These are phyloP conservation scores for Kluyveromyces starmeri DNA, from an alignment of 805 yeast species.

Conservation along the genomic window DNA sequence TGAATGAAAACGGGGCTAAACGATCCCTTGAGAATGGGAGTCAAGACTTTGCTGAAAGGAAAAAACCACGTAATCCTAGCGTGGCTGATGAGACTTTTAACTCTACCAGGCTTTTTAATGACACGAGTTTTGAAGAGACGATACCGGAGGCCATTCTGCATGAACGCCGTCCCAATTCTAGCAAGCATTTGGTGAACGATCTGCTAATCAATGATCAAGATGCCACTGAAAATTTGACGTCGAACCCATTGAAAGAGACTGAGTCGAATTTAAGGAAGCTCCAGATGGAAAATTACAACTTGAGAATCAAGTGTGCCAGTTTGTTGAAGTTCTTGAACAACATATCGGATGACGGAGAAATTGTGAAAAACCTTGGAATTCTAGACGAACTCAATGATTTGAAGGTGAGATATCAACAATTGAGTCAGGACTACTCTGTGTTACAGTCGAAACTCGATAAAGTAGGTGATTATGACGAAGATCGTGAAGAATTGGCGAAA, in stretches of 20 bases:
- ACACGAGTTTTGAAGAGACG: constrained; percentile 27
- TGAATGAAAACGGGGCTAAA: constrained; percentile 5
- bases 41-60: constrained; percentile 5
- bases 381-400: constrained; percentile 19
- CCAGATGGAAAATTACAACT: constrained; percentile 21
- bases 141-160: constrained; percentile 17
- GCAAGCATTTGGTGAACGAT: constrained; percentile 15
- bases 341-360: constrained; percentile 20
- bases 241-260: constrained; percentile 28
- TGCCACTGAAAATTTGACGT: constrained; percentile 7
- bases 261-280: constrained; percentile 19
- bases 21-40: constrained; percentile 3
- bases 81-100: constrained; percentile 19
- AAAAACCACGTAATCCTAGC: constrained; percentile 1
- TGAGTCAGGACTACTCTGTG: constrained; percentile 10
- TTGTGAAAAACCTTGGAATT: constrained; percentile 15
- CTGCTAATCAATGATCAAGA: constrained; percentile 15
- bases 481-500: constrained; percentile 1
- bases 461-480: constrained; percentile 5
- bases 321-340: constrained; percentile 22
- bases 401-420: constrained; percentile 12
- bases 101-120: constrained; percentile 23
- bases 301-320: constrained; percentile 23
- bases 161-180: constrained; percentile 4
- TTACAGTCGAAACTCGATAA: constrained; percentile 13